Evolutionary conservation across 2,329 filamentous ascomycete species (phyloP).

Genomic region (Diaporthe destruens): DNA sequence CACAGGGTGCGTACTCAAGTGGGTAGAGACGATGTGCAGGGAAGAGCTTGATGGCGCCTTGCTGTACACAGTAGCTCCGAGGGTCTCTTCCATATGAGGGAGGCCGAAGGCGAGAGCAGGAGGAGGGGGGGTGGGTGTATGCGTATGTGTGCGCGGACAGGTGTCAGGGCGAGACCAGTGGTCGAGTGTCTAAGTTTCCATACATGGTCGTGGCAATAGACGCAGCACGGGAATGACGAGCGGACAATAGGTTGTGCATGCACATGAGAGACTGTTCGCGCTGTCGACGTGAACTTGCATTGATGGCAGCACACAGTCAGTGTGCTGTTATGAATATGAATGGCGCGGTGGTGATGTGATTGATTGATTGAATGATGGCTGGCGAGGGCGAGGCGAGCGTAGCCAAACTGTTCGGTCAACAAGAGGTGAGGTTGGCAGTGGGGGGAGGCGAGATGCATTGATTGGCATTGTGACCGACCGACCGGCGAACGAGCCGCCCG

Average conservation of each 20-base stretch:
- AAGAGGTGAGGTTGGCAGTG: constrained; percentile 24
- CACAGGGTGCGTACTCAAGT: neutral
- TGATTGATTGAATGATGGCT: neutral
- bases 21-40: neutral
- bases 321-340: constrained; percentile 8
- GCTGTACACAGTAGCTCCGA: neutral
- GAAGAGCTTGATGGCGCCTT: neutral
- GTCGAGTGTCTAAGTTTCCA: constrained; percentile 8
- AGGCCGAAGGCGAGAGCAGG: neutral
- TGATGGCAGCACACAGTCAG: neutral
- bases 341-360: neutral
- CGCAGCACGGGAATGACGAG: constrained; percentile 14
- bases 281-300: neutral
- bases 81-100: neutral
- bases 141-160: neutral
- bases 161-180: constrained; percentile 27
- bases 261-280: neutral
- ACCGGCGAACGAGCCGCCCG: constrained; percentile 27
- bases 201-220: constrained; percentile 15
- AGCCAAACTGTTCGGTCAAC: neutral
- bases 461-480: constrained; percentile 31
- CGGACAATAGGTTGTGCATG: neutral
- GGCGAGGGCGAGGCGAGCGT: neutral
- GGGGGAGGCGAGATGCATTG: constrained; percentile 9
- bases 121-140: neutral